phyloP scores from a whole-genome alignment of 139 green algal genomes.

The Closterium sp. region DNA sequence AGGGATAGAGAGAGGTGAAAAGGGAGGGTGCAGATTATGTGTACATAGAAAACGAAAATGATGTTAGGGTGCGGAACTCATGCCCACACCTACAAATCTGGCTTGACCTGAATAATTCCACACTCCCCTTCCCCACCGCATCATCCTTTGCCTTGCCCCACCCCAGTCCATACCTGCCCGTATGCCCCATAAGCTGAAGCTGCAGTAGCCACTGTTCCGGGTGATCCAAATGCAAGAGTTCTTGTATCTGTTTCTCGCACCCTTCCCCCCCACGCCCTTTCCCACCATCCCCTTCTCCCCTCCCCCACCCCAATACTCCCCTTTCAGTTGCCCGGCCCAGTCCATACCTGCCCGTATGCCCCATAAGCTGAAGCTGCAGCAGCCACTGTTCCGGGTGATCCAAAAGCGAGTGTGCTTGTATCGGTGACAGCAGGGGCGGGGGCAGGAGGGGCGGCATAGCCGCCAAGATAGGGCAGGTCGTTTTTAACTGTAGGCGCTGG shows the following conservation, averaged over 20 bases:
- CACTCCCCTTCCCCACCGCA: no score
- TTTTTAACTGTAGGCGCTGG: neutral
- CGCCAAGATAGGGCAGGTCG: neutral
- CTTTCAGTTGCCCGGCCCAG: no score
- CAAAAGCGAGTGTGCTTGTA: neutral
- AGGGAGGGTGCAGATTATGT: no score
- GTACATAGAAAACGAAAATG: no score
- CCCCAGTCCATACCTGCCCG: neutral
- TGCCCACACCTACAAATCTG: no score
- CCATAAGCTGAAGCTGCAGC: neutral
- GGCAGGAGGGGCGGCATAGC: neutral
- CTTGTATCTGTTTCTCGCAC: neutral
- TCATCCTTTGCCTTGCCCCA: no score
- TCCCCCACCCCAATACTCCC: no score
- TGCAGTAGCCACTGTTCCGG: neutral
- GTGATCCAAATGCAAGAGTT: neutral
- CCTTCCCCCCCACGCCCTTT: neutral
- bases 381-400: neutral
- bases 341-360: neutral
- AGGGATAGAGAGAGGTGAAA: no score
- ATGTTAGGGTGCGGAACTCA: no score
- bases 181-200: neutral
- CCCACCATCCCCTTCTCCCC: neutral
- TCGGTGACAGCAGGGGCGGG: neutral
- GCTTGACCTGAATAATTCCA: no score